A percentile compares a stretch with the other conserved stretches of the same genome.
These are phyloP conservation scores for Emmonsiellopsis sp. DNA, from an alignment of 2,329 filamentous ascomycete genomes.

Conservation along the genomic window DNA sequence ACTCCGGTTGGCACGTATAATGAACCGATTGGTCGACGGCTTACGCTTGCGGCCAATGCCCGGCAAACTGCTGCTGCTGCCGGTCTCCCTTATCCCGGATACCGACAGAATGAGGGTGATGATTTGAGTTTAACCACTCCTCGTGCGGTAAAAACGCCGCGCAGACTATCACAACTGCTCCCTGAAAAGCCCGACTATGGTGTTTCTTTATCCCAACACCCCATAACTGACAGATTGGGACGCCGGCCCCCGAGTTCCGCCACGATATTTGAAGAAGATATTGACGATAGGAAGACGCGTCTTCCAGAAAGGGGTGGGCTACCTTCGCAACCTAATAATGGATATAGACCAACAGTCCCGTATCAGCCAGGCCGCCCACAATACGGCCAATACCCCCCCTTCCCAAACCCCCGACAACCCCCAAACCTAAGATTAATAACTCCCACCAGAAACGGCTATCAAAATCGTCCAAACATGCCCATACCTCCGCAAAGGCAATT, in stretches of 20 bases:
- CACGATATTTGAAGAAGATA: conserved; percentile 31
- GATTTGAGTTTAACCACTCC: conserved; percentile 11
- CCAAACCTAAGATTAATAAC: not conserved
- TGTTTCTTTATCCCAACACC: conserved; percentile 30
- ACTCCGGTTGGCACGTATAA: conserved; percentile 11
- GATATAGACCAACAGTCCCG: not conserved
- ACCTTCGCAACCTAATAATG: not conserved
- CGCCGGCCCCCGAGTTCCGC: conserved; percentile 20
- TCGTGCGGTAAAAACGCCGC: conserved; percentile 24
- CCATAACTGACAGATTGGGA: conserved; percentile 17
- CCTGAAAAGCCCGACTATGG: conserved; percentile 24
- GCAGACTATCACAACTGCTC: conserved; percentile 28
- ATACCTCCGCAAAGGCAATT: not conserved
- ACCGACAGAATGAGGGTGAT: not conserved
- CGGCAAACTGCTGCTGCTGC: not conserved
- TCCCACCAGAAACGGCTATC: not conserved
- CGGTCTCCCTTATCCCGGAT: not conserved
- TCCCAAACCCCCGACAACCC: not conserved
- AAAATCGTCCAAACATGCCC: not conserved
- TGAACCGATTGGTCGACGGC: not conserved
- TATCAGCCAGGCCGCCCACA: not conserved
- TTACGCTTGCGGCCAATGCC: not conserved
- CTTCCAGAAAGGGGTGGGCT: not conserved
- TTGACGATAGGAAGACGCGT: conserved; percentile 7
- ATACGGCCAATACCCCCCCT: not conserved